A percentile compares a stretch with the other conserved stretches of the same genome.
Conservation (phyloP, 2,329 filamentous ascomycete genomes). For the Colletotrichum viniferum region DNA sequence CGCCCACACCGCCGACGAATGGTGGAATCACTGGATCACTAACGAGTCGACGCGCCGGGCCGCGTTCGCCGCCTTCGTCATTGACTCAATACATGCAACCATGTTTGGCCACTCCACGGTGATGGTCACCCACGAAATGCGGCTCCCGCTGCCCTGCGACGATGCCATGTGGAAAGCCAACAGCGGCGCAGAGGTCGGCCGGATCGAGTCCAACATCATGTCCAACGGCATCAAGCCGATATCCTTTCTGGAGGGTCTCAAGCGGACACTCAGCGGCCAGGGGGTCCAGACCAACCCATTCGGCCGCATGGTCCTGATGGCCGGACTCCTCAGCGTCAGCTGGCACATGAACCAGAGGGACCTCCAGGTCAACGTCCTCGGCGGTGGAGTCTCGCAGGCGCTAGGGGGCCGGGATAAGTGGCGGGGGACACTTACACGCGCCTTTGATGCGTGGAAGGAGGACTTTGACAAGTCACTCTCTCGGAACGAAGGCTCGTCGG, state of each 20-base stretch:
- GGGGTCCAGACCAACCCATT: conserved; percentile 91
- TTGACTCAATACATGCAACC: conserved; percentile 94
- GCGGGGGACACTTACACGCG: conserved; percentile 81
- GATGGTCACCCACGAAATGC: conserved; percentile 96
- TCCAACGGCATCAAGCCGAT: conserved; percentile 83
- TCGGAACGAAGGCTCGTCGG: conserved; percentile 55
- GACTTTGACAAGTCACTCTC: conserved; percentile 86
- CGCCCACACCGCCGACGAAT: conserved; percentile 79
- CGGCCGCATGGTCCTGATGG: conserved; percentile 91
- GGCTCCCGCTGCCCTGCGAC: conserved; percentile 88
- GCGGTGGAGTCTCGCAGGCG: conserved; percentile 71
- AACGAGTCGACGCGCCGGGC: conserved; percentile 89
- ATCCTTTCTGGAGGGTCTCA: conserved; percentile 89
- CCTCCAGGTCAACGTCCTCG: conserved; percentile 86
- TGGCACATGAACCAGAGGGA: conserved; percentile 99
- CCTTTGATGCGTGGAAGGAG: conserved; percentile 92
- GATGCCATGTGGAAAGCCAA: conserved; percentile 92
- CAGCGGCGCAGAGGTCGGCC: conserved; percentile 83
- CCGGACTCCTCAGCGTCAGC: conserved; percentile 88
- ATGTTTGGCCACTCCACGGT: conserved; percentile 98
- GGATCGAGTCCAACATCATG: conserved; percentile 80
- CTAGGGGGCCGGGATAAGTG: conserved; percentile 90
- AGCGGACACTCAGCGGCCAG: conserved; percentile 84
- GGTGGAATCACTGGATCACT: conserved; percentile 96
- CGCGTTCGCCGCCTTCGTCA: conserved; percentile 91